Base-by-base conservation (phyloP, 805 yeast species). In the Ogataea angusta region DNA sequence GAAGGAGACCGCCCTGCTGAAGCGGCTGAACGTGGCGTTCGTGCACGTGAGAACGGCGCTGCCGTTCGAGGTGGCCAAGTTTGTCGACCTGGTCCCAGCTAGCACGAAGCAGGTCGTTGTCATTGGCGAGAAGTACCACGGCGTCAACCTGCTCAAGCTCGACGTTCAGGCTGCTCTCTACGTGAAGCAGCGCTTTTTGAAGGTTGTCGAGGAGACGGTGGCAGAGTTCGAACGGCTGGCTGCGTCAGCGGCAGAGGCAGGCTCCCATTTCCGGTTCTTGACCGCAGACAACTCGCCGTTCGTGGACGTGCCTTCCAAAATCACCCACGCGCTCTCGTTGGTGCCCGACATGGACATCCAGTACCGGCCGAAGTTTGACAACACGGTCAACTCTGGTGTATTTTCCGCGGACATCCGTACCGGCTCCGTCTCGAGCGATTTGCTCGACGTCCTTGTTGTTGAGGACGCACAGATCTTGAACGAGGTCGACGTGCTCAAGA, bases 101-200 rank as follows among this genome's bases (percentile, higher is more conserved):
- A 60, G 83, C 4, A 66, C 82, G 15, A 71, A 73, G 49, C 72
- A 73, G 44, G 64, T 90, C 40, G 80, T 85, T 34, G 85, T 88
- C 22, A 66, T 90, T 47, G 81, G 82, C 33, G 89, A 83, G 62
- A 48, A 59, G 34, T 56, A 60, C 18, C 50, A 55, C 32, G 59
- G 56, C 15, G 64, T 65, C 26, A 53, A 54, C 37, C 58, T 75
- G 23, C 72, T 90, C 55, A 83, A 76, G 62, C 68, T 82, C 27
- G 95, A 86, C 51, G 80, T 85, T 47, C 73, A 84, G 38, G 85
- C 91, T 9, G 75, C 93, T 27, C 64, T 85, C 49, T 82, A 80
- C 63, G 64, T 75, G 43, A 62, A 64, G 47, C 68, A 66, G 32
- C 75, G 73, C 32, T 63, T 63, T 27, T 62, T 69, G 46, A 64